Evolutionary conservation across 176 grass and related monocot species (phyloP), one percentile per base, ranked within the genome.

Genomic region (Puccinellia tenuiflora): DNA sequence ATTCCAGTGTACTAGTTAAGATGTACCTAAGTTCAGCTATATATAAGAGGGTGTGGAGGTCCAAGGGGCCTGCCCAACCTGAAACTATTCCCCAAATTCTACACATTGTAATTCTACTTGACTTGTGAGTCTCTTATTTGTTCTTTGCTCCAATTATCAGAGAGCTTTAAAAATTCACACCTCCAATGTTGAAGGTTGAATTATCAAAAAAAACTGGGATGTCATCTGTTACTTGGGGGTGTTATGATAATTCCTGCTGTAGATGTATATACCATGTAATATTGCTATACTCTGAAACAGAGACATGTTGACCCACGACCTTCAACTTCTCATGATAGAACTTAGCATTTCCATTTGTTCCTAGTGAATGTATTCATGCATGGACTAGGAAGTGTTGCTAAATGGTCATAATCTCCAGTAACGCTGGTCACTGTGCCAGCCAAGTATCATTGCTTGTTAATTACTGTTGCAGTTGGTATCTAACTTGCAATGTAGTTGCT

Each of bases 241-340:
- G 7, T 43, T 55, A 39, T 74, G 56, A 65, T 79, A 64, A 59
- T 55, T 24, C 54, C 62, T 59, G 18, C 26, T 40, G 20, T 12
- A 51, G 21, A 63, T 61, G 38, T 82, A 50, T 57, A 56, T 55
- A 25, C 47, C 62, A 77, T 73, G 10, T 37, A n/a, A 17, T 37
- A 26, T 59, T 79, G 30, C 25, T 11, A 51, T 22, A 39, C 13
- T 39, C 7, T 37, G 68, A 74, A 65, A 52, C 56, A 63, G 52
- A 39, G 39, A 43, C 40, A 30, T 39, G 45, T 52, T 29, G 33
- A 69, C 24, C 14, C 7, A 22, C 3, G 15, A 33, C 6, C 8
- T 46, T 76, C 51, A 60, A 75, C 15, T 72, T 88, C 22, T 83
- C 22, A 63, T 40, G 39, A 52, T 53, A 65, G 35, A 65, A 59